These are phyloP conservation scores for Trametes coccinea DNA, from an alignment of 768 basidiomycete genomes.

Conservation along the genomic window DNA sequence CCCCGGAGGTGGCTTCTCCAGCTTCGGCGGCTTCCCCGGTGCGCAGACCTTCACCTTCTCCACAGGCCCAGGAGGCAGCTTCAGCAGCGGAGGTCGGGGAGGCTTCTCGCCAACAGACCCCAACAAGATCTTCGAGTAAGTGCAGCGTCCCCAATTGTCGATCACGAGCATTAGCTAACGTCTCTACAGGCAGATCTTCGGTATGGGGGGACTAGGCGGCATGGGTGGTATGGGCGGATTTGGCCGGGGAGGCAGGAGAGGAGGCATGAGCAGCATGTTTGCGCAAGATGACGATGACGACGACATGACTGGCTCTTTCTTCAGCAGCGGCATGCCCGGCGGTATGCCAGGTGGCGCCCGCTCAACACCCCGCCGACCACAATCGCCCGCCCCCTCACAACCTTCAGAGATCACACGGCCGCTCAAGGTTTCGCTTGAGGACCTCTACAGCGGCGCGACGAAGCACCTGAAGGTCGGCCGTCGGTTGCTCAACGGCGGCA, in stretches of 20 bases:
- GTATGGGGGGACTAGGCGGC: slow-evolving; percentile 44
- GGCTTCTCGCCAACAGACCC: slow-evolving; percentile 83
- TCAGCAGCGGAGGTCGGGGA: slow-evolving; percentile 32
- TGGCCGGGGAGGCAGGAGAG: slow-evolving; percentile 20
- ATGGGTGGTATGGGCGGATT: slow-evolving; percentile 42
- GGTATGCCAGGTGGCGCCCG: slow-evolving; percentile 44
- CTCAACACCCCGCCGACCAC: slow-evolving; percentile 34
- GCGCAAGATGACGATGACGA: slow-evolving; percentile 36
- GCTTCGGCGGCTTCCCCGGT: slow-evolving; percentile 27
- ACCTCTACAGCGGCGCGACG: slow-evolving; percentile 80
- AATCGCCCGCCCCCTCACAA: slow-evolving; percentile 43
- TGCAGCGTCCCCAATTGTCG: slow-evolving; percentile 17
- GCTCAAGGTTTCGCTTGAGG: slow-evolving; percentile 81
- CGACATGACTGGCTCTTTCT: slow-evolving; percentile 49
- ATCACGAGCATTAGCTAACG: background rate
- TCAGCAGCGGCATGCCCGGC: slow-evolving; percentile 60
- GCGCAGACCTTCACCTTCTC: slow-evolving; percentile 30
- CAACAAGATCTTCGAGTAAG: slow-evolving; percentile 86
- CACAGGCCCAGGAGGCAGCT: slow-evolving; percentile 27
- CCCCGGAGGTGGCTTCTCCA: slow-evolving; percentile 42
- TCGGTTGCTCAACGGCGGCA: slow-evolving; percentile 64
- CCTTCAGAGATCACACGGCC: slow-evolving; percentile 74
- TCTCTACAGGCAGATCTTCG: slow-evolving; percentile 57
- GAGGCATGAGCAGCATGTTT: slow-evolving; percentile 25
- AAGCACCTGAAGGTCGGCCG: slow-evolving; percentile 90